Percentiles rank a stretch among this genome's conserved stretches.
These are phyloP conservation scores for Tylopilus felleus DNA, from an alignment of 768 basidiomycete genomes.

Conservation along the genomic window DNA sequence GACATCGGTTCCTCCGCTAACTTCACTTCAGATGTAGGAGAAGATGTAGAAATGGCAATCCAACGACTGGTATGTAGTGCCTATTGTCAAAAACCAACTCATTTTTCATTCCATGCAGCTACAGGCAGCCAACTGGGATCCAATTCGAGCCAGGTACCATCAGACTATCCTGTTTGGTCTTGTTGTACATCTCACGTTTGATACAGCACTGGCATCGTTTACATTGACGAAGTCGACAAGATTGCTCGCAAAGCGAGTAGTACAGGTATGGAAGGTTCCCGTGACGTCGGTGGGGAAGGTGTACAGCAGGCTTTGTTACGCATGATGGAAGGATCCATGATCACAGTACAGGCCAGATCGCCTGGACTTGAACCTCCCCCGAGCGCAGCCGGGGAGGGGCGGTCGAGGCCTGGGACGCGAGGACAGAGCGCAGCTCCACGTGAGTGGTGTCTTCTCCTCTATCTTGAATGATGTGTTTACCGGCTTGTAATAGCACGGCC, in stretches of 20 bases:
- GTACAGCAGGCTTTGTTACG: conserved; percentile 91
- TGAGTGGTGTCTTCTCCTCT: conserved; percentile 7
- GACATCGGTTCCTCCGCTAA: conserved; percentile 1
- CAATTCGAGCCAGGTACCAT: conserved; percentile 71
- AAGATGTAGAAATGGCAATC: conserved; percentile 92
- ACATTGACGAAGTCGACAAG: conserved; percentile 97
- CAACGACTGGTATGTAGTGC: conserved; percentile 62
- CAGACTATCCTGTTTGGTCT: neutral
- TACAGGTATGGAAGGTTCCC: conserved; percentile 61
- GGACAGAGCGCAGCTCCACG: conserved; percentile 36
- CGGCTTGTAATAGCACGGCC: conserved; percentile 44
- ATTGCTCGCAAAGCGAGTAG: conserved; percentile 61
- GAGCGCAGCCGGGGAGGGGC: conserved; percentile 41
- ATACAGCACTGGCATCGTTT: conserved; percentile 83
- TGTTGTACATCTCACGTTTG: conserved; percentile 5
- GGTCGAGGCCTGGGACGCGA: conserved; percentile 49
- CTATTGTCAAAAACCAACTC: neutral
- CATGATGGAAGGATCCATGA: conserved; percentile 90
- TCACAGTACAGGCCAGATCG: conserved; percentile 78
- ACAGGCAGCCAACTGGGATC: conserved; percentile 89
- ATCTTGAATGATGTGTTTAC: neutral
- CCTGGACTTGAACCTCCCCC: conserved; percentile 45
- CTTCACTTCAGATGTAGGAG: conserved; percentile 73
- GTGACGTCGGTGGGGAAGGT: conserved; percentile 94
- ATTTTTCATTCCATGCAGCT: conserved; percentile 43